These are phyloP conservation scores for Serendipita sp. DNA, from an alignment of 768 basidiomycete species.

Conservation along the genomic window DNA sequence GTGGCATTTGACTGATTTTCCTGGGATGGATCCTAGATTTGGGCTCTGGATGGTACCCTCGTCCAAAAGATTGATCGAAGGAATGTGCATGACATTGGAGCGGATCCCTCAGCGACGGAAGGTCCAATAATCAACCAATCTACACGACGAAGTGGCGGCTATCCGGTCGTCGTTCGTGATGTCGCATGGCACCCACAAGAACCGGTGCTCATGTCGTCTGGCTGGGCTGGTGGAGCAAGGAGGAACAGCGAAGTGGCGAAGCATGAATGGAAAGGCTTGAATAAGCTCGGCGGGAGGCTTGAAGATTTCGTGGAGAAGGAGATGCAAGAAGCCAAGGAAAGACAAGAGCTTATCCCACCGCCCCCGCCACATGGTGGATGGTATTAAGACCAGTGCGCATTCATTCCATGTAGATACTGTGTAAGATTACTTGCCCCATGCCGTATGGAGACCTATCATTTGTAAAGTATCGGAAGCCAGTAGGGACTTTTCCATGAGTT, in stretches of 20 bases:
- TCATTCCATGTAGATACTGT: not conserved
- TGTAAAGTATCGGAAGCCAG: not conserved
- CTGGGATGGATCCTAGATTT: conserved; percentile 59
- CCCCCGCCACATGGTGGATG: not conserved
- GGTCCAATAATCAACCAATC: conserved; percentile 14
- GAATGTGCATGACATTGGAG: conserved; percentile 50
- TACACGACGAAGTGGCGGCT: conserved; percentile 16
- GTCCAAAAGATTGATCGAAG: conserved; percentile 75
- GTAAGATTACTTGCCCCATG: not conserved
- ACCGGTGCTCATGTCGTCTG: conserved; percentile 83
- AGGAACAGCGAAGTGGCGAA: conserved; percentile 64
- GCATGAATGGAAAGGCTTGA: conserved; percentile 92
- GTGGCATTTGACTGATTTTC: too few relatives aligned
- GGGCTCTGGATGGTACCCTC: conserved; percentile 81
- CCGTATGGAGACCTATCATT: not conserved
- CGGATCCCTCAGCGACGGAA: conserved; percentile 56
- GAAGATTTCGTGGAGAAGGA: conserved; percentile 63
- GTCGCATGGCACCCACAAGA: conserved; percentile 92
- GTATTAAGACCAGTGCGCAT: not conserved
- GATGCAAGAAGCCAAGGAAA: conserved; percentile 22
- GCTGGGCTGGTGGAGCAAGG: conserved; percentile 54
- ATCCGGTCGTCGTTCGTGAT: conserved; percentile 51
- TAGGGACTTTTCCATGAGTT: not conserved
- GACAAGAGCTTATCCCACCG: not conserved
- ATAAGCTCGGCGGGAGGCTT: conserved; percentile 41